phyloP scores from a whole-genome alignment of 2,329 filamentous ascomycete species.

The Paecilomyces formosus region DNA sequence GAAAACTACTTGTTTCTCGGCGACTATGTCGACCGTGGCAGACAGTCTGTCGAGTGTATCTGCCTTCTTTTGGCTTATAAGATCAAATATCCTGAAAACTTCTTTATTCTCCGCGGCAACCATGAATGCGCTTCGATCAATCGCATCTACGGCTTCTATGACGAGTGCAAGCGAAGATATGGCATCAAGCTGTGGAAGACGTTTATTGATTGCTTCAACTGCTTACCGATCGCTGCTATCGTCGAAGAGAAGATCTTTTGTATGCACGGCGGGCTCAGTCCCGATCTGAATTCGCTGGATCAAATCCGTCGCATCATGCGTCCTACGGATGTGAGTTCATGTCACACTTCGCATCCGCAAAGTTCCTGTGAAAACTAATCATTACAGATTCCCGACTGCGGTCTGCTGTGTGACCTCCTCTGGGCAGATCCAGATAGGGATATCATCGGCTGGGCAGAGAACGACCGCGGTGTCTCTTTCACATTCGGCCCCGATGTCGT shows the following conservation, averaged over 20 bases:
- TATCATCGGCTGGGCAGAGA: constrained; percentile 93
- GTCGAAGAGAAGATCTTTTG: constrained; percentile 95
- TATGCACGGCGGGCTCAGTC: constrained; percentile 84
- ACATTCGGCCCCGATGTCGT: constrained; percentile 92
- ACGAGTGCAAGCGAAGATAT: constrained; percentile 87
- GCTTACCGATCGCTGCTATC: constrained; percentile 81
- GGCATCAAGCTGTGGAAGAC: constrained; percentile 96
- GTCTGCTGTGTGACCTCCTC: constrained; percentile 82
- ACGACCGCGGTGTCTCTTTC: constrained; percentile 89
- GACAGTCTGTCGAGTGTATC: constrained; percentile 88
- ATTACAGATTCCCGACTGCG: constrained; percentile 80
- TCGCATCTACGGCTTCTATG: constrained; percentile 89
- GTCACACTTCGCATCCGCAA: background rate
- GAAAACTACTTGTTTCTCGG: constrained; percentile 91
- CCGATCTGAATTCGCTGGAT: constrained; percentile 88
- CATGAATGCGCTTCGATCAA: constrained; percentile 90
- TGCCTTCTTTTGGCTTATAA: constrained; percentile 83
- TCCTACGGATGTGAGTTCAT: constrained; percentile 46
- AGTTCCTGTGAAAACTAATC: constrained; percentile 16
- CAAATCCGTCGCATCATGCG: constrained; percentile 57
- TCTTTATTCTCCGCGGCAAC: constrained; percentile 85
- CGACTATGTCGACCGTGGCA: constrained; percentile 86
- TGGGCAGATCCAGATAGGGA: constrained; percentile 97
- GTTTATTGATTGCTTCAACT: constrained; percentile 91
- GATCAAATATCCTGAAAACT: constrained; percentile 93